These are phyloP conservation scores for Sporisorium sorghi DNA, from an alignment of 1,284 basidiomycete genomes.

Conservation along the genomic window DNA sequence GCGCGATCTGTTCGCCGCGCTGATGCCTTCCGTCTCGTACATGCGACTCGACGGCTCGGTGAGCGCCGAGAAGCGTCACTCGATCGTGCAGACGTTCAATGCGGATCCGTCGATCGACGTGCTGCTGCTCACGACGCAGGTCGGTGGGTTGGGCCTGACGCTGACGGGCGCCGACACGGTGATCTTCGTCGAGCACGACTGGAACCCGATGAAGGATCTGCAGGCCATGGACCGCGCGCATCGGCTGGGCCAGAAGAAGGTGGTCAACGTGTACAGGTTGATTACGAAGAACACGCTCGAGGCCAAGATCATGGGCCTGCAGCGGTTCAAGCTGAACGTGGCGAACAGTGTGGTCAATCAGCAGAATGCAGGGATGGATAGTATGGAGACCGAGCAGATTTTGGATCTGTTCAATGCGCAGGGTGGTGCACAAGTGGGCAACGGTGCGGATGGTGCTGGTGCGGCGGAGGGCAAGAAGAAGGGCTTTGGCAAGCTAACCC, in stretches of 20 bases:
- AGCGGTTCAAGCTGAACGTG: constrained; percentile 98
- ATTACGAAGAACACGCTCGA: constrained; percentile 97
- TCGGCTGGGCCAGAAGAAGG: constrained; percentile 97
- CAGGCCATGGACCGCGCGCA: constrained; percentile 99
- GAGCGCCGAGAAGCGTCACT: constrained; percentile 61
- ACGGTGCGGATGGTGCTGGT: constrained; percentile 3
- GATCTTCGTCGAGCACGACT: constrained; percentile 99
- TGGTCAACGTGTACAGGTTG: constrained; percentile 97
- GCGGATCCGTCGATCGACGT: constrained; percentile 97
- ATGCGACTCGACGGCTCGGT: constrained; percentile 87
- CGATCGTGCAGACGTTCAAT: constrained; percentile 96
- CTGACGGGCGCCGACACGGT: constrained; percentile 98
- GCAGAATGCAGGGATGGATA: constrained; percentile 90
- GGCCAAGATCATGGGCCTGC: constrained; percentile 98
- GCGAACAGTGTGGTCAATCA: constrained; percentile 96
- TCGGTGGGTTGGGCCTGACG: constrained; percentile 94
- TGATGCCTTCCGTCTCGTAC: constrained; percentile 96
- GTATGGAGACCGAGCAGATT: constrained; percentile 97
- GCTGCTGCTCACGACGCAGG: constrained; percentile 92
- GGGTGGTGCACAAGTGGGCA: neutral
- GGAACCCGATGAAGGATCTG: constrained; percentile 99
- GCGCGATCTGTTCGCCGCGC: constrained; percentile 85
- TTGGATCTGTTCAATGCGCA: constrained; percentile 83
- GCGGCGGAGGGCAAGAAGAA: constrained; percentile 16
- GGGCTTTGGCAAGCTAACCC: constrained; percentile 64